Base-by-base conservation (phyloP, 805 yeast species). In the Ogataea pini region DNA sequence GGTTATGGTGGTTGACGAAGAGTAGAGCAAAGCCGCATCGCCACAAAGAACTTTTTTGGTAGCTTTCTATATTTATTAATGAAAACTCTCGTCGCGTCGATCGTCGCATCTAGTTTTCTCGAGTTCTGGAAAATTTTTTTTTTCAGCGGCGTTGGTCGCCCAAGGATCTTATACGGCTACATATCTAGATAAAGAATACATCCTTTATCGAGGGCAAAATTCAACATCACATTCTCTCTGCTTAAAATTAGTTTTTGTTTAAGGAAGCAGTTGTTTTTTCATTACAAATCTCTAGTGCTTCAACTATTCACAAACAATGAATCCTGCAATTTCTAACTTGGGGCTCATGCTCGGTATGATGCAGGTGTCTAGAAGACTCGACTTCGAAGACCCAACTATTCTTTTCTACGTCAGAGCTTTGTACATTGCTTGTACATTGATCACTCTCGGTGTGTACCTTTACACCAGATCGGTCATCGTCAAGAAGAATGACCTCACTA, bases 291-390 rank as follows among this genome's bases (percentile, higher is more conserved):
- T 28, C 31, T 9, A 24, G 31, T 31, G 16, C 34, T 5, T 7
- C 34, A n/a, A 31, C 34, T 22, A n/a, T n/a, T n/a, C n/a, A 6
- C 25, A 22, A 16, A 31, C 16, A 31, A 86, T 92, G 94, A 89
- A 89, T 68, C 94, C 98, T 38, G 95, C 96, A 57, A 73, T 91
- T 58, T 72, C 89, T 57, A 91, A 92, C 75, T 71, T 94, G 60
- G 87, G 78, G 61, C 73, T 94, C 79, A 92, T 91, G 97, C 83
- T 91, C 66, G 86, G 82, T 77, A 89, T 89, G 89, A 92, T 91
- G 96, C 97, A 90, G 72, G 86, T 90, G 55, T 82, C 97, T 55
- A 88, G 89, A 70, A 82, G 80, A 66, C 75, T 94, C 54, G 94
- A 92, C 70, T 82, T 91, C 70, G 97, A 92, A 69, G 80, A 91